A percentile compares a stretch with the other conserved stretches of the same genome.
These are phyloP conservation scores for Colletotrichum incanum DNA, from an alignment of 2,329 filamentous ascomycete genomes.

Conservation along the genomic window DNA sequence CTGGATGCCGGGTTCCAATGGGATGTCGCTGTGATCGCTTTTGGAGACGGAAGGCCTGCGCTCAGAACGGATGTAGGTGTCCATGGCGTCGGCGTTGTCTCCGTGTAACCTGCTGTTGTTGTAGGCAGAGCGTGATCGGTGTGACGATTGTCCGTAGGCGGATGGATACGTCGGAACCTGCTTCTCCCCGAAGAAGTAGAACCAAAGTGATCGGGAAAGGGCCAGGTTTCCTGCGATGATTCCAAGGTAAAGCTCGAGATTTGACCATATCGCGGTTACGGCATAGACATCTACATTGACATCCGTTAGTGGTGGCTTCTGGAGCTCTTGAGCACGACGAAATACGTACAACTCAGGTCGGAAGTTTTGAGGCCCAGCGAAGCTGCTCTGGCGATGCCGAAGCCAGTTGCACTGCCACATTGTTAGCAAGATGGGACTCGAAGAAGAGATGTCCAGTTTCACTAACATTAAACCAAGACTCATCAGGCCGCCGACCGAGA, in stretches of 20 bases:
- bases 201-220: conserved; percentile 47
- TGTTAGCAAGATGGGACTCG: conserved; percentile 3
- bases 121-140: conserved; percentile 32
- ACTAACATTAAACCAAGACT: conserved; percentile 50
- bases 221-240: conserved; percentile 54
- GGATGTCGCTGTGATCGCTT: conserved; percentile 46
- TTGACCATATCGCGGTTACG: conserved; percentile 56
- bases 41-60: conserved; percentile 33
- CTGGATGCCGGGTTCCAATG: conserved; percentile 44
- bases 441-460: not conserved
- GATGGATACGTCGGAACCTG: not conserved
- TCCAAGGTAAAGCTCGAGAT: conserved; percentile 56
- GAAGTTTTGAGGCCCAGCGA: conserved; percentile 46
- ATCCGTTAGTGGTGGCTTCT: not conserved
- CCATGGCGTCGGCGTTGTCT: conserved; percentile 29
- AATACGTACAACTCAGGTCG: conserved; percentile 48
- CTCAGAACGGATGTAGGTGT: conserved; percentile 39
- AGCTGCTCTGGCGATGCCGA: conserved; percentile 47
- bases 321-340: not conserved
- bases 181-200: conserved; percentile 44
- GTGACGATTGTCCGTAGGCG: conserved; percentile 22
- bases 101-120: conserved; percentile 40
- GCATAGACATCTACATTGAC: conserved; percentile 49
- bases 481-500: conserved; percentile 52
- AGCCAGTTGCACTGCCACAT: conserved; percentile 46